Evolutionary conservation across 768 basidiomycete species (phyloP).

Genomic region (Mrakia hoshinonis): DNA sequence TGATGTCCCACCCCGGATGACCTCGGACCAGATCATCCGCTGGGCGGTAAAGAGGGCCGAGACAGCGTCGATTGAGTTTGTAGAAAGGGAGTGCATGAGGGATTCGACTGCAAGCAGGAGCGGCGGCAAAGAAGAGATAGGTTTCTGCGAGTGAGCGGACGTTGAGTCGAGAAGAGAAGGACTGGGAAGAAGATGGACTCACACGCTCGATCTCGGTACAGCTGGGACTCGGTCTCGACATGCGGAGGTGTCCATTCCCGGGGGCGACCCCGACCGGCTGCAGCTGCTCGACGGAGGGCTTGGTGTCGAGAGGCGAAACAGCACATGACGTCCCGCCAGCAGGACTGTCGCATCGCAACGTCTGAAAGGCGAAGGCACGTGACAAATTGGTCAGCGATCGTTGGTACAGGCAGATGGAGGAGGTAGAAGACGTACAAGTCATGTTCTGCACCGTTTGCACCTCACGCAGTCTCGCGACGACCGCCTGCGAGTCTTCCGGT

Average conservation of each 20-base stretch:
- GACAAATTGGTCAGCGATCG: no score
- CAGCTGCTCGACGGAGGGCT: background rate
- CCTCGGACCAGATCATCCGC: conserved; percentile 5
- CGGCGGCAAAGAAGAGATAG: background rate
- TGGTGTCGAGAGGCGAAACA: conserved; percentile 3
- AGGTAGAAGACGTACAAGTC: no score
- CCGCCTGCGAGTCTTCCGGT: background rate
- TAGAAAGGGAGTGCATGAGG: background rate
- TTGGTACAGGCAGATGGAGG: no score
- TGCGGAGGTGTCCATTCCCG: conserved; percentile 5
- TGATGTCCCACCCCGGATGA: background rate
- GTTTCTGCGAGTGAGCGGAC: background rate
- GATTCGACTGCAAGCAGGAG: background rate
- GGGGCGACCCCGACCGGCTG: background rate
- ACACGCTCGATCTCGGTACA: background rate
- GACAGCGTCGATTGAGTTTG: conserved; percentile 7
- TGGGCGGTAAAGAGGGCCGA: conserved; percentile 6
- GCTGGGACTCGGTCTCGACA: background rate
- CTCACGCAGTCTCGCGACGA: background rate
- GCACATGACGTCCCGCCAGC: background rate
- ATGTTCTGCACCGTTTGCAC: background rate
- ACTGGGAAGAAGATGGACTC: background rate
- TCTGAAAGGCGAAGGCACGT: no score
- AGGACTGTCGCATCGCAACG: background rate
- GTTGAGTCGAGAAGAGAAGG: background rate